Evolutionary conservation across 257 asterid species (phyloP).

Genomic region (Primulina eburnea): DNA sequence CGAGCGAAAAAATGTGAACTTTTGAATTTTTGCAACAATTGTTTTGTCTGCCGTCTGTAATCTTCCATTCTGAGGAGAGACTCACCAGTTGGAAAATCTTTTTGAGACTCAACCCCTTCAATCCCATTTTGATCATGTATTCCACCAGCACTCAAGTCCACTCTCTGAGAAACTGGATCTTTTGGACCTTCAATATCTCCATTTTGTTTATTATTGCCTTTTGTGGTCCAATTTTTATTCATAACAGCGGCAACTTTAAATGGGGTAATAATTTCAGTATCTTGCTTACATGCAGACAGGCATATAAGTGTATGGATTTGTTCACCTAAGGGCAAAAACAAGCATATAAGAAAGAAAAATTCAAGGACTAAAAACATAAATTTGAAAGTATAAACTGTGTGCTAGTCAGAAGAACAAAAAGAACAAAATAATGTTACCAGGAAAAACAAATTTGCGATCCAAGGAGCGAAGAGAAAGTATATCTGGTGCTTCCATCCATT

Average conservation of each 20-base stretch:
- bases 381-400: not conserved
- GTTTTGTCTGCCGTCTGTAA: slow-evolving; percentile 45
- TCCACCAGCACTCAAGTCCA: slow-evolving; percentile 22
- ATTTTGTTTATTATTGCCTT: slow-evolving; percentile 27
- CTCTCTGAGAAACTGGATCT: slow-evolving; percentile 24
- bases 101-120: slow-evolving; percentile 23
- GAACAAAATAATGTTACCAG: slow-evolving; percentile 34
- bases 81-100: slow-evolving; percentile 35
- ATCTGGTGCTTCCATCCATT: slow-evolving; percentile 53
- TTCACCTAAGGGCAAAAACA: slow-evolving; percentile 39
- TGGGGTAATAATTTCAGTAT: slow-evolving; percentile 57
- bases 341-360: slow-evolving; percentile 4
- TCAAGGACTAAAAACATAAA: not conserved
- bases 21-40: slow-evolving; percentile 35
- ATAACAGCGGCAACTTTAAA: slow-evolving; percentile 60
- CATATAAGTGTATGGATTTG: slow-evolving; percentile 47
- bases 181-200: slow-evolving; percentile 24
- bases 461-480: slow-evolving; percentile 37
- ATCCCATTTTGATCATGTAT: slow-evolving; percentile 26
- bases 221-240: slow-evolving; percentile 44
- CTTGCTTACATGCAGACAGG: slow-evolving; percentile 54
- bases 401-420: not conserved
- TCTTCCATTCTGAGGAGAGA: slow-evolving; percentile 51
- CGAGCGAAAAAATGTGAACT: slow-evolving; percentile 56
- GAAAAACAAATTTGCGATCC: slow-evolving; percentile 59